Conservation (phyloP, 768 basidiomycete genomes). For the Panus rudis region DNA sequence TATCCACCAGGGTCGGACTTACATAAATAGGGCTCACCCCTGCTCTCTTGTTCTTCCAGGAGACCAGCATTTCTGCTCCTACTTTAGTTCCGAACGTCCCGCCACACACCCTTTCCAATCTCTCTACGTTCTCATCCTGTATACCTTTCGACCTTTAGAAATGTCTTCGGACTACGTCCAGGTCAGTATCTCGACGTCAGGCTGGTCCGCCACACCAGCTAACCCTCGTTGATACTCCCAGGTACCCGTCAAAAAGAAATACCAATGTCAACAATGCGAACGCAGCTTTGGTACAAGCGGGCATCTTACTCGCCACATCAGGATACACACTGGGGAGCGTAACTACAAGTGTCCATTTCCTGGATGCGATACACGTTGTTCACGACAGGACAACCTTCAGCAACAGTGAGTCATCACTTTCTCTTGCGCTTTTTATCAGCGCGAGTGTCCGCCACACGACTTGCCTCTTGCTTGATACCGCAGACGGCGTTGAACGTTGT, state of each 20-base stretch:
- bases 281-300: conserved; percentile 84
- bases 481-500: too few relatives aligned
- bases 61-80: too few relatives aligned
- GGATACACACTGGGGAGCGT: conserved; percentile 87
- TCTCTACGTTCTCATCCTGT: not conserved
- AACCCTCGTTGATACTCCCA: not conserved
- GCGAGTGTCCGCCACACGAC: not conserved
- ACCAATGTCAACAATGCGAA: conserved; percentile 67
- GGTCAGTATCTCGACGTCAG: not conserved
- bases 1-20: too few relatives aligned
- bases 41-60: too few relatives aligned
- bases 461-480: too few relatives aligned
- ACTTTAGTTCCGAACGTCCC: too few relatives aligned
- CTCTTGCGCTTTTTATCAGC: not conserved
- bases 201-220: not conserved
- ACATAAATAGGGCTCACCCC: too few relatives aligned
- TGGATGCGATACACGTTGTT: conserved; percentile 89
- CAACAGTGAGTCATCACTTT: conserved; percentile 39
- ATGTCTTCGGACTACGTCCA: not conserved
- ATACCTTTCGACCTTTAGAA: not conserved
- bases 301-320: conserved; percentile 81
- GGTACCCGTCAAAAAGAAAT: conserved; percentile 27
- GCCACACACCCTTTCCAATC: not conserved
- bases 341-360: conserved; percentile 94
- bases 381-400: conserved; percentile 82